Conservation (phyloP, 2,329 filamentous ascomycete species). For the Xenoacremonium recifei region DNA sequence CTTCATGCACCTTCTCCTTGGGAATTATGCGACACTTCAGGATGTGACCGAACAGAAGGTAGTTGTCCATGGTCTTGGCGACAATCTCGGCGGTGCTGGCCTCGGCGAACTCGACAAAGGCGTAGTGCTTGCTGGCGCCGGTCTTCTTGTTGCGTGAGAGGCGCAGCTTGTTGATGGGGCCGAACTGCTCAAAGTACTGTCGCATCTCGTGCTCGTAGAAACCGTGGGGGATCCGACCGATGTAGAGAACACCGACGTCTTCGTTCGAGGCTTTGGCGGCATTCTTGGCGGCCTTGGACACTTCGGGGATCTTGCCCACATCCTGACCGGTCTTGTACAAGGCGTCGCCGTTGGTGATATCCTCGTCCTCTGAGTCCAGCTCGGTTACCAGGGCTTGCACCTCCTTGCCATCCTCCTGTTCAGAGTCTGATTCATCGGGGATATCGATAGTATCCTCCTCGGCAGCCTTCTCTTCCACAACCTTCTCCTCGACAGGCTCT, state of each 20-base stretch:
- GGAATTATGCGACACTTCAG: conserved; percentile 82
- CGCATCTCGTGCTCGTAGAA: conserved; percentile 98
- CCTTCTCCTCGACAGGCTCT: conserved; percentile 24
- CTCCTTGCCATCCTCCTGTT: conserved; percentile 41
- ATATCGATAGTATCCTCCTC: conserved; percentile 31
- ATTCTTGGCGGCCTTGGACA: conserved; percentile 44
- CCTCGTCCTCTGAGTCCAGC: conserved; percentile 45
- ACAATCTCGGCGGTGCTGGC: conserved; percentile 82
- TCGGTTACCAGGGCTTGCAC: conserved; percentile 43
- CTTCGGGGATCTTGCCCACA: conserved; percentile 50
- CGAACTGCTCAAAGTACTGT: conserved; percentile 92
- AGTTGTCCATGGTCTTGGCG: conserved; percentile 95
- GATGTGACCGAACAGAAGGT: conserved; percentile 91
- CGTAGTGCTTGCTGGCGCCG: conserved; percentile 88
- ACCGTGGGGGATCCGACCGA: conserved; percentile 85
- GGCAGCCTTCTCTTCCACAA: conserved; percentile 23
- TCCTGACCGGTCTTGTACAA: conserved; percentile 48
- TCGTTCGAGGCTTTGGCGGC: conserved; percentile 43
- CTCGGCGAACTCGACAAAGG: conserved; percentile 87
- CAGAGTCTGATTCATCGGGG: conserved; percentile 33
- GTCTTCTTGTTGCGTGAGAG: conserved; percentile 91
- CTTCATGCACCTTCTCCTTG: conserved; percentile 72
- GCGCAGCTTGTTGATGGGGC: conserved; percentile 72
- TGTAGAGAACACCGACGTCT: conserved; percentile 78
- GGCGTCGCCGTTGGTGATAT: conserved; percentile 33